phyloP scores from a whole-genome alignment of 164 flowering plant genomes.

The grape (Vitis vinifera) region DNA sequence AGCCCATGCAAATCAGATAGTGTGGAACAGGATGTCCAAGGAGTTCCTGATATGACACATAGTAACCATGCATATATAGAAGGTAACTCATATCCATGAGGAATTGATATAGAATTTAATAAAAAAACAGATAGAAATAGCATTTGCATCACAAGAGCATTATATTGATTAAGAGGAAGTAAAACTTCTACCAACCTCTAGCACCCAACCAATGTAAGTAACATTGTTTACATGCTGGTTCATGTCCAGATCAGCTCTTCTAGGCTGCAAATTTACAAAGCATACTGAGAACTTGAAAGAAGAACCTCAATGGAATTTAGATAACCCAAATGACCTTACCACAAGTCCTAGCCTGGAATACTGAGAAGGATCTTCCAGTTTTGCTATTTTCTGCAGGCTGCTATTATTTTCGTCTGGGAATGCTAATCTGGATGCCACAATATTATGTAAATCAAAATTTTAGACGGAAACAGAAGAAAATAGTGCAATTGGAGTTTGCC shows the following conservation, averaged over 20 bases:
- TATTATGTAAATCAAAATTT: no score
- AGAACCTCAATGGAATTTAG: background rate
- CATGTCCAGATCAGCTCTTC: conserved; percentile 98
- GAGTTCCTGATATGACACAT: no score
- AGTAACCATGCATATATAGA: no score
- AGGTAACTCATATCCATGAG: no score
- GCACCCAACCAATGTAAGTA: conserved; percentile 95
- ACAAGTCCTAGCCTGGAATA: conserved; percentile 58
- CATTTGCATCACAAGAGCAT: background rate
- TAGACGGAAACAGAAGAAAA: background rate
- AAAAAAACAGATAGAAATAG: background rate
- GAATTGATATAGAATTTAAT: background rate
- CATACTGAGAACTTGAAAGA: conserved; percentile 10
- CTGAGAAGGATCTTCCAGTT: conserved; percentile 73
- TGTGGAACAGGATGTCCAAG: no score
- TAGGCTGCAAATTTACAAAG: conserved; percentile 60
- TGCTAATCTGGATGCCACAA: conserved; percentile 44
- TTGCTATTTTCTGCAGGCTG: conserved; percentile 68
- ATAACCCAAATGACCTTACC: conserved; percentile 38
- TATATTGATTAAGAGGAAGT: background rate
- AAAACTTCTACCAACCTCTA: conserved; percentile 61
- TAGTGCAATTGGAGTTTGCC: background rate
- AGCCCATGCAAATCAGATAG: no score
- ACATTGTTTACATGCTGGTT: conserved; percentile 98
- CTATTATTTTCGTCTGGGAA: conserved; percentile 71